A percentile compares a stretch with the other conserved stretches of the same genome.
These are phyloP conservation scores for Ophiosphaerella herpotricha DNA, from an alignment of 2,329 filamentous ascomycete species.

Conservation along the genomic window DNA sequence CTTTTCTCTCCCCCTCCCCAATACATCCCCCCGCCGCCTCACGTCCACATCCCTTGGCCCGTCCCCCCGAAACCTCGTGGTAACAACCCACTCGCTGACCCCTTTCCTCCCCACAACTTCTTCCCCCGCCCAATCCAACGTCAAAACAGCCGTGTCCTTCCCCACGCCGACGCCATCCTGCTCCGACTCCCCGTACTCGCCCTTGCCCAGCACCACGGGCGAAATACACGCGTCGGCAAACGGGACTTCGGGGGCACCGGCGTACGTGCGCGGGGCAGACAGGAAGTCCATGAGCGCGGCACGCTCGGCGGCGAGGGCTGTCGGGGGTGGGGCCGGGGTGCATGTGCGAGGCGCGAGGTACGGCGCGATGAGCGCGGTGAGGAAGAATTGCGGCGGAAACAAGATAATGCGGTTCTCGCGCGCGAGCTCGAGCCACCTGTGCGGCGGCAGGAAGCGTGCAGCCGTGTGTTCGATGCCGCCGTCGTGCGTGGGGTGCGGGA, in stretches of 20 bases:
- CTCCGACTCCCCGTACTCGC: constrained; percentile 38
- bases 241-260: constrained; percentile 37
- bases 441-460: constrained; percentile 74
- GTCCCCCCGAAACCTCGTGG: constrained; percentile 61
- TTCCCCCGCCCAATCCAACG: constrained; percentile 59
- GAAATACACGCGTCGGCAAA: constrained; percentile 53
- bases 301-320: constrained; percentile 49
- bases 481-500: constrained; percentile 73
- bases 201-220: constrained; percentile 46
- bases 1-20: constrained; percentile 40
- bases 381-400: constrained; percentile 87
- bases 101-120: constrained; percentile 59
- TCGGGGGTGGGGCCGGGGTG: constrained; percentile 24
- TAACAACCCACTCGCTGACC: constrained; percentile 59
- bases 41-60: constrained; percentile 62
- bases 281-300: constrained; percentile 52
- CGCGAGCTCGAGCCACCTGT: constrained; percentile 70
- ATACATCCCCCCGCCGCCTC: constrained; percentile 48
- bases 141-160: constrained; percentile 59
- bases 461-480: constrained; percentile 73
- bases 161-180: constrained; percentile 42
- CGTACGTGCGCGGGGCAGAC: constrained; percentile 54
- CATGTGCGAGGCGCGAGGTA: constrained; percentile 54
- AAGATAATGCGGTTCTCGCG: constrained; percentile 72
- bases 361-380: constrained; percentile 63